Conservation (phyloP, 345 rosid genomes). For the Cardamine occulta region DNA sequence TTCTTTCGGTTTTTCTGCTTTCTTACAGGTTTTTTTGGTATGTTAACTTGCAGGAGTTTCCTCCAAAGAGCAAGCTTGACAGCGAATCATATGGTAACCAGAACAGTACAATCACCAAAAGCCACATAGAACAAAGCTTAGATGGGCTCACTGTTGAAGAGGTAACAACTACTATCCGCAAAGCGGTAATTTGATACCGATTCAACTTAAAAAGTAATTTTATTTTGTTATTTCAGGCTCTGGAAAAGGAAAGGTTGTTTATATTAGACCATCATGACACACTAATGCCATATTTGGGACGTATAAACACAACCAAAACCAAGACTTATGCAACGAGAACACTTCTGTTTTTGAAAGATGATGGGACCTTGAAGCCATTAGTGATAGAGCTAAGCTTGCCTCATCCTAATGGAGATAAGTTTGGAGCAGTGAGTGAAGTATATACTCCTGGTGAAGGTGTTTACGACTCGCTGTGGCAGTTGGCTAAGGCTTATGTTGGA, state of each 20-base stretch:
- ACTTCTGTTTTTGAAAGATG: constrained; percentile 70
- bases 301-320: constrained; percentile 63
- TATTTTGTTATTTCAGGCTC: constrained; percentile 53
- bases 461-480: constrained; percentile 72
- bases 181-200: background rate
- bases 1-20: background rate
- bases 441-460: constrained; percentile 75
- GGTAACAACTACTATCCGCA: constrained; percentile 50
- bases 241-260: constrained; percentile 61
- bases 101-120: constrained; percentile 55
- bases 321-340: constrained; percentile 83
- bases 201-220: background rate
- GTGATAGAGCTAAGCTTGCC: constrained; percentile 86
- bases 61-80: constrained; percentile 73
- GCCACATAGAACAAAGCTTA: constrained; percentile 54
- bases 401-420: constrained; percentile 64
- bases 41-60: constrained; percentile 61
- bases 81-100: constrained; percentile 57
- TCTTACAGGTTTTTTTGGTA: constrained; percentile 5
- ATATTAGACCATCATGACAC: constrained; percentile 83
- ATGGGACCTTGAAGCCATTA: constrained; percentile 82
- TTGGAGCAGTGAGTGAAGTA: constrained; percentile 67
- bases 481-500: constrained; percentile 88
- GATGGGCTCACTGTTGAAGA: constrained; percentile 58
- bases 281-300: constrained; percentile 73